Conservation (phyloP, 371 early-diverging fungal species). For the Smittium culicis region DNA sequence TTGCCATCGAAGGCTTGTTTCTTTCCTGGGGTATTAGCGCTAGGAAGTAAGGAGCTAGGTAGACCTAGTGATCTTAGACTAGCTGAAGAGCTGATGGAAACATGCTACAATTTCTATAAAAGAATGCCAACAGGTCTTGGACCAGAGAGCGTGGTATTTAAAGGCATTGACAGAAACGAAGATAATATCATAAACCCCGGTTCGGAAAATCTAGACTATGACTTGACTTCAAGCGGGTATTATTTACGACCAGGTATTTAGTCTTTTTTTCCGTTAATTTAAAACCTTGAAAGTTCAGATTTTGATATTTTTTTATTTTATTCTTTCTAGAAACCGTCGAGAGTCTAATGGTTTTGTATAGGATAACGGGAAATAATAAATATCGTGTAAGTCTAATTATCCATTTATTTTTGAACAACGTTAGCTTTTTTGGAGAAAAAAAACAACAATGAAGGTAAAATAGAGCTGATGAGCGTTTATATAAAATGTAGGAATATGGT, state of each 20-base stretch:
- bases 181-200: background rate
- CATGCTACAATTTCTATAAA: constrained; percentile 49
- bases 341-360: constrained; percentile 65
- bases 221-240: background rate
- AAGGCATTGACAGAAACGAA: background rate
- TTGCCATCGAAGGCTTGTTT: constrained; percentile 76
- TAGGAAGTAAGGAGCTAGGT: constrained; percentile 31
- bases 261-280: background rate
- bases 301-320: background rate
- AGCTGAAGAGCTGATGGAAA: constrained; percentile 25
- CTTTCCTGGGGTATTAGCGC: constrained; percentile 67
- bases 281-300: background rate
- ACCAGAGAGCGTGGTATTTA: constrained; percentile 32
- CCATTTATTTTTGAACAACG: too few species aligned
- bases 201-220: background rate
- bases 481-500: constrained; percentile 62
- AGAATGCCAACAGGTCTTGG: constrained; percentile 21
- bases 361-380: constrained; percentile 64
- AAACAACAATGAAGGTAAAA: too few species aligned
- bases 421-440: too few species aligned
- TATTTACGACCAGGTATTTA: background rate
- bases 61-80: constrained; percentile 22
- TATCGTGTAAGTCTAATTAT: constrained; percentile 19
- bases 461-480: too few species aligned
- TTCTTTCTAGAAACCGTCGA: constrained; percentile 61